These are phyloP conservation scores for Alternaria metachromatica DNA, from an alignment of 2,329 filamentous ascomycete genomes.

Conservation along the genomic window DNA sequence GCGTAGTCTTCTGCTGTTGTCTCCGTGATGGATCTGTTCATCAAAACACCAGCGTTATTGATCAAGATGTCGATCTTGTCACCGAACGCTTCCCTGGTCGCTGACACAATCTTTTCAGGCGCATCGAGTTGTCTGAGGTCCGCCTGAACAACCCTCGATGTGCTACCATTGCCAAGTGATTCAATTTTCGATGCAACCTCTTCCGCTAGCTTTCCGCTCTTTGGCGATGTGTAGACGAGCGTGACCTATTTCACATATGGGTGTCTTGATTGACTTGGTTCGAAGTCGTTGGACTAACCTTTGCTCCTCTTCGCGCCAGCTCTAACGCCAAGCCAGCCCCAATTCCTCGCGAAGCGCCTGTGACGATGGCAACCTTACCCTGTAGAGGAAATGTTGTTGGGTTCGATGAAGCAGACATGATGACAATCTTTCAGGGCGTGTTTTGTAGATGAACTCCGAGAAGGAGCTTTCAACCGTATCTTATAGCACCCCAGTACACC, in stretches of 20 bases:
- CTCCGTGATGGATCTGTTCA: conserved; percentile 34
- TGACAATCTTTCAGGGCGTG: neutral
- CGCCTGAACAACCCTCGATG: conserved; percentile 49
- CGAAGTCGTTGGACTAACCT: conserved; percentile 28
- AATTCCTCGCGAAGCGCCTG: conserved; percentile 59
- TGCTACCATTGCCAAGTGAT: conserved; percentile 43
- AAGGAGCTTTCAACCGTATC: neutral
- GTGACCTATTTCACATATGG: conserved; percentile 43
- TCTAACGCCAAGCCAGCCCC: conserved; percentile 58
- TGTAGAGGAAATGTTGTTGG: conserved; percentile 25
- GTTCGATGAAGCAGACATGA: conserved; percentile 21
- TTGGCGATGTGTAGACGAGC: conserved; percentile 53
- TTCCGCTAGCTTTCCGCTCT: conserved; percentile 44
- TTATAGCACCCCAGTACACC: neutral
- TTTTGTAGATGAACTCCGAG: neutral
- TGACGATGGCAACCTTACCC: conserved; percentile 56
- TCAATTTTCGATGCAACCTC: conserved; percentile 46
- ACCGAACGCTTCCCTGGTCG: conserved; percentile 48
- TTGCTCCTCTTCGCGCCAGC: conserved; percentile 56
- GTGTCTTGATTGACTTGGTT: neutral
- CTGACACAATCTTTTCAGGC: conserved; percentile 47
- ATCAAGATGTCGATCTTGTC: conserved; percentile 52
- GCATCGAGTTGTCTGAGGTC: conserved; percentile 48
- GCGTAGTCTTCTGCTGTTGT: conserved; percentile 59
- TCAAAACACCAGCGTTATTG: conserved; percentile 51